Percentiles rank a stretch among this genome's conserved stretches.
Evolutionary conservation across 495 filamentous ascomycete genomes (phyloP).

Genomic region (Podospora tetraspora): DNA sequence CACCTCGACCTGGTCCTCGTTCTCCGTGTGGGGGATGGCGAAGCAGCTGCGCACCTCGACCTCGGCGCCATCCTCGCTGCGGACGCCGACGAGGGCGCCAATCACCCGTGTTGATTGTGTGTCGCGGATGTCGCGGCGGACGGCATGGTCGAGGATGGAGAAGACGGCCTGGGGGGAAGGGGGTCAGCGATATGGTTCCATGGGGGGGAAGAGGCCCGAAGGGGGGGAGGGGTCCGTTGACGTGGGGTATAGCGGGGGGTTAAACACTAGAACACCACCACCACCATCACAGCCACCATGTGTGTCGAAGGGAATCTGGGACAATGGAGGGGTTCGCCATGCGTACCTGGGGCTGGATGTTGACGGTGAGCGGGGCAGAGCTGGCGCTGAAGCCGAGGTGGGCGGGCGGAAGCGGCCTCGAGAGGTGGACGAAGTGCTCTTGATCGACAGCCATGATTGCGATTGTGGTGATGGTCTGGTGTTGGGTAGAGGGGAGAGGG

Average conservation of each 20-base stretch:
- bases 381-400: slow-evolving; percentile 70
- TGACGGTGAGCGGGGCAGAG: slow-evolving; percentile 84
- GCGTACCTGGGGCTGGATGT: slow-evolving; percentile 90
- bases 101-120: slow-evolving; percentile 90
- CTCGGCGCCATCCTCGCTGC: slow-evolving; percentile 93
- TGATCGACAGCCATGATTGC: slow-evolving; percentile 70
- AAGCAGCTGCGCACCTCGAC: slow-evolving; percentile 93
- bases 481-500: slow-evolving; percentile 13
- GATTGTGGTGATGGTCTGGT: slow-evolving; percentile 6
- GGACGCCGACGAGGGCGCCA: slow-evolving; percentile 84
- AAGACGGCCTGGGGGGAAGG: slow-evolving; percentile 70
- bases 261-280: not conserved
- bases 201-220: slow-evolving; percentile 2
- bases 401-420: slow-evolving; percentile 80
- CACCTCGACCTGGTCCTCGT: slow-evolving; percentile 96
- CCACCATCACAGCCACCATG: not conserved
- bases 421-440: slow-evolving; percentile 87
- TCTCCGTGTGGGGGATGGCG: slow-evolving; percentile 96
- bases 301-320: not conserved
- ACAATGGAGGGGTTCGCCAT: slow-evolving; percentile 6
- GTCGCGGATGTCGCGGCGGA: slow-evolving; percentile 83
- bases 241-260: not conserved
- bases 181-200: not conserved
- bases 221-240: slow-evolving; percentile 14
- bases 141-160: slow-evolving; percentile 94